Evolutionary conservation across 2,329 filamentous ascomycete genomes (phyloP).

Genomic region (Botryotinia convoluta): DNA sequence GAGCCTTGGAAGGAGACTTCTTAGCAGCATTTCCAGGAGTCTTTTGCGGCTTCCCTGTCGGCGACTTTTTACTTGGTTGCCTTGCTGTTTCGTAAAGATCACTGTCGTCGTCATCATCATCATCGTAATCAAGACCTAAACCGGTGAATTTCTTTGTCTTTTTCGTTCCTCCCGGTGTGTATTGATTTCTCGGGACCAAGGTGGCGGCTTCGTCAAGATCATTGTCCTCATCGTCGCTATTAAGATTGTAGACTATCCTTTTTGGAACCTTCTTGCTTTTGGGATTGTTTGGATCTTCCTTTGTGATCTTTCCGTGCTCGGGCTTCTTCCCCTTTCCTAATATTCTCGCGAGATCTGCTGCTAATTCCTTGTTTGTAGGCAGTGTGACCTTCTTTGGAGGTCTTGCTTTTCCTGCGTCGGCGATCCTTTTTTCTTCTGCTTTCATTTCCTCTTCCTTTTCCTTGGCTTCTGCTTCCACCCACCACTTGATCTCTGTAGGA

Average conservation of each 20-base stretch:
- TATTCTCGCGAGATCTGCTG: neutral
- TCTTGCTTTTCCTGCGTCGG: no score
- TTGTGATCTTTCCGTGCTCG: neutral
- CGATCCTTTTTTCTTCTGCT: neutral
- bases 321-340: neutral
- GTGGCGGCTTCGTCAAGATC: neutral
- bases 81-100: neutral
- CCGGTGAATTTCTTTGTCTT: neutral
- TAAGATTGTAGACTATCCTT: neutral
- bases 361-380: neutral
- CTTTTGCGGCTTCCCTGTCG: neutral
- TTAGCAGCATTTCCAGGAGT: neutral
- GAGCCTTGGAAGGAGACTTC: no score
- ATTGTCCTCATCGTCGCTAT: neutral
- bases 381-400: neutral
- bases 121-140: neutral
- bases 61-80: neutral
- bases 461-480: neutral
- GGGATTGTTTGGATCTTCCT: no score
- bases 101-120: neutral
- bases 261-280: neutral
- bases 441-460: neutral
- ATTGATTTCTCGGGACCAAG: no score
- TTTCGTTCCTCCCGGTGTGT: neutral
- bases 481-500: neutral